Evolutionary conservation across 2,329 filamentous ascomycete genomes (phyloP).

Genomic region (Periconia sp.): DNA sequence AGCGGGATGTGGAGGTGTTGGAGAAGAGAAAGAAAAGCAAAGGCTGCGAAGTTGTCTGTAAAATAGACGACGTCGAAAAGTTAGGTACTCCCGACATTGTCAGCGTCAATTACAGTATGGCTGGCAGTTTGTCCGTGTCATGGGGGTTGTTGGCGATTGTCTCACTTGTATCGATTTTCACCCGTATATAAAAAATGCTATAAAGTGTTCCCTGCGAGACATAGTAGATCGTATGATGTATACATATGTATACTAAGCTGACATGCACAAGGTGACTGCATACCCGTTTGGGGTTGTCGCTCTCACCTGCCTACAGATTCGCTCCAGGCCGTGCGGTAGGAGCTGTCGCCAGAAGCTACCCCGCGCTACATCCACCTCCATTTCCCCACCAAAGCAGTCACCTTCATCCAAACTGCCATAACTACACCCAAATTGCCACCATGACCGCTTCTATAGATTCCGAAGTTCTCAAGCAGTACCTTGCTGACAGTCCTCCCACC

Average conservation of each 20-base stretch:
- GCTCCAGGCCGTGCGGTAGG: background rate
- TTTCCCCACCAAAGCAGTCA: constrained; percentile 3
- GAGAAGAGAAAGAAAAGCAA: constrained; percentile 19
- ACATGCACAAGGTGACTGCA: background rate
- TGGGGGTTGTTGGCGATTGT: constrained; percentile 28
- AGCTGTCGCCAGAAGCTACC: constrained; percentile 7
- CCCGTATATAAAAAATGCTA: constrained; percentile 20
- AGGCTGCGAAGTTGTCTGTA: constrained; percentile 39
- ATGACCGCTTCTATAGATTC: constrained; percentile 45
- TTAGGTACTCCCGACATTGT: constrained; percentile 39
- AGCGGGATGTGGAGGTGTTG: constrained; percentile 15
- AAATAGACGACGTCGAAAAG: constrained; percentile 39
- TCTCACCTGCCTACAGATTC: no score
- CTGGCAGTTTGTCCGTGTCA: constrained; percentile 23
- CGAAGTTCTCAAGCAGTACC: constrained; percentile 65
- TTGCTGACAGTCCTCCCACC: constrained; percentile 86
- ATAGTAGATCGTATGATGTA: background rate
- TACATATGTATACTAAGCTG: background rate
- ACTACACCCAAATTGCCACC: background rate
- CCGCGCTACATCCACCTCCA: constrained; percentile 6
- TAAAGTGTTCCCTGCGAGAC: background rate
- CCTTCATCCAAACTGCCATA: background rate
- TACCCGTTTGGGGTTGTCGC: constrained; percentile 2
- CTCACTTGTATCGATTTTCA: constrained; percentile 19
- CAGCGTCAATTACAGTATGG: constrained; percentile 13